These are phyloP conservation scores for Blastomyces gilchristii DNA, from an alignment of 2,329 filamentous ascomycete species.

Conservation along the genomic window DNA sequence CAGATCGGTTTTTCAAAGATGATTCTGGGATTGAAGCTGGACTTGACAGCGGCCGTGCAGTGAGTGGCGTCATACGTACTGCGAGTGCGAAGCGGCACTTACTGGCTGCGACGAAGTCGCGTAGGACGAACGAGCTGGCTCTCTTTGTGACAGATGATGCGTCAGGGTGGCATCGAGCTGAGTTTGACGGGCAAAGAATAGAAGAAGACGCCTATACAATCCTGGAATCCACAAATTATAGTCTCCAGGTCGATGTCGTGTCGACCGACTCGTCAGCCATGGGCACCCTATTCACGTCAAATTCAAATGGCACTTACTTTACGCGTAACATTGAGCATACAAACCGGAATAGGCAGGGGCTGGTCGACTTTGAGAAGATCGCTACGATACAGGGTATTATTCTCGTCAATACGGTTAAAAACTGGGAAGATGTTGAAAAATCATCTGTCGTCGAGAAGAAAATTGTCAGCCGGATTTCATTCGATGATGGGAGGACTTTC, in stretches of 20 bases:
- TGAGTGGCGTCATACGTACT: conserved; percentile 70
- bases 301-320: conserved; percentile 95
- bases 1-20: conserved; percentile 68
- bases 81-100: conserved; percentile 79
- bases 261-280: conserved; percentile 52
- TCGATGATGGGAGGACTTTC: conserved; percentile 88
- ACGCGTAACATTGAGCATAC: conserved; percentile 85
- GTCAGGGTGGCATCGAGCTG: conserved; percentile 76
- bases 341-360: conserved; percentile 64
- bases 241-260: conserved; percentile 91
- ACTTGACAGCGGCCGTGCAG: conserved; percentile 61
- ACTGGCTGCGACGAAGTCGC: conserved; percentile 68
- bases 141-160: conserved; percentile 82
- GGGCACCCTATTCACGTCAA: conserved; percentile 87
- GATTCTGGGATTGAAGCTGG: conserved; percentile 56
- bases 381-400: conserved; percentile 85
- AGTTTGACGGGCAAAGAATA: conserved; percentile 76
- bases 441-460: conserved; percentile 43
- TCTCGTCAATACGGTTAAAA: conserved; percentile 78
- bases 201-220: conserved; percentile 84
- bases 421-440: conserved; percentile 63
- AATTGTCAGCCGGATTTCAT: conserved; percentile 72
- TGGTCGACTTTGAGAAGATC: conserved; percentile 93
- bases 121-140: conserved; percentile 78
- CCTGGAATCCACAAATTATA: conserved; percentile 93